phyloP scores from a whole-genome alignment of 1,284 basidiomycete genomes.

The Naganishia cerealis region DNA sequence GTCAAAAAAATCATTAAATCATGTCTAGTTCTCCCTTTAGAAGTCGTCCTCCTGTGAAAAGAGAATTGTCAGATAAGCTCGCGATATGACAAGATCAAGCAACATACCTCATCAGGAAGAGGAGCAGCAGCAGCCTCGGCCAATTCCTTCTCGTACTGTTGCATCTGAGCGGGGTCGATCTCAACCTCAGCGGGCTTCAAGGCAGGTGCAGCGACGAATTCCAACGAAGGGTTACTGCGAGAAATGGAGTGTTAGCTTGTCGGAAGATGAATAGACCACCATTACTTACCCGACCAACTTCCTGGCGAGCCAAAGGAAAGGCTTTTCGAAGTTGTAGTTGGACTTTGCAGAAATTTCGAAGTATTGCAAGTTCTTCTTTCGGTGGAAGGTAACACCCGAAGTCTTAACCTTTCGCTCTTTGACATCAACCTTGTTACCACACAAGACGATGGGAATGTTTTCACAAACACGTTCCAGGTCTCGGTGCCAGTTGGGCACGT shows the following conservation, averaged over 20 bases:
- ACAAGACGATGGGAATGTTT: slow-evolving; percentile 98
- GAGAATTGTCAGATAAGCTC: background rate
- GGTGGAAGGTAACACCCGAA: slow-evolving; percentile 96
- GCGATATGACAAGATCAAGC: background rate
- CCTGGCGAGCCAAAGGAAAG: slow-evolving; percentile 98
- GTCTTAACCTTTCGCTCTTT: slow-evolving; percentile 99
- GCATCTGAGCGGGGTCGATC: slow-evolving; percentile 72
- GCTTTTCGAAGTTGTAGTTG: slow-evolving; percentile 99
- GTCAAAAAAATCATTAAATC: slow-evolving; percentile 25
- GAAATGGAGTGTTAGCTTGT: background rate
- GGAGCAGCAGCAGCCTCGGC: slow-evolving; percentile 59
- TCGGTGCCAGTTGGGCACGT: slow-evolving; percentile 99
- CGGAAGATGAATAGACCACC: background rate
- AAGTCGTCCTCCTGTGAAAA: slow-evolving; percentile 24
- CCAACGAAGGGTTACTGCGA: slow-evolving; percentile 75
- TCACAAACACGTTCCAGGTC: slow-evolving; percentile 99
- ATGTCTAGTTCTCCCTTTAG: slow-evolving; percentile 9
- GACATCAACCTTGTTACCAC: slow-evolving; percentile 99
- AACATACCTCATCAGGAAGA: slow-evolving; percentile 54
- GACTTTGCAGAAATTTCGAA: slow-evolving; percentile 99
- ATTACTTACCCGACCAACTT: slow-evolving; percentile 86
- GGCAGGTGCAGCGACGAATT: slow-evolving; percentile 95
- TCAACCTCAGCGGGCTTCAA: slow-evolving; percentile 90
- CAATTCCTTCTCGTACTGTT: slow-evolving; percentile 80
- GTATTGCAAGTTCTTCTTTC: slow-evolving; percentile 99